Percentiles rank a stretch among this genome's conserved stretches.
These are phyloP conservation scores for Coniochaeta sp. DNA, from an alignment of 2,329 filamentous ascomycete species.

Conservation along the genomic window DNA sequence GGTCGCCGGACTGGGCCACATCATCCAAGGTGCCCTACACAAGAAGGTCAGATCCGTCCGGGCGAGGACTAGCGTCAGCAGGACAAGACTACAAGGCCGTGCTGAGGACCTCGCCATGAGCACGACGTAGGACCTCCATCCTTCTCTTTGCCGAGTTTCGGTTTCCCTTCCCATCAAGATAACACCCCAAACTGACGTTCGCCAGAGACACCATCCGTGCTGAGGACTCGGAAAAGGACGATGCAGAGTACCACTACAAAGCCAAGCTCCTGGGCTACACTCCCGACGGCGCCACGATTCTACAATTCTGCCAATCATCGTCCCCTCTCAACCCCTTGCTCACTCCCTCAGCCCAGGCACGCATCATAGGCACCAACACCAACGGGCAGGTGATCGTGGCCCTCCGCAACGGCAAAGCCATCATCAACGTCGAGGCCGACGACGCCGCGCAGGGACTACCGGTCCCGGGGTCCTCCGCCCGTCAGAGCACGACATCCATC, in stretches of 20 bases:
- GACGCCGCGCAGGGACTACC: not conserved
- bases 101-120: not conserved
- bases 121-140: not conserved
- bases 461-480: not conserved
- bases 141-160: not conserved
- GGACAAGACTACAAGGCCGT: not conserved
- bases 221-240: constrained; percentile 25
- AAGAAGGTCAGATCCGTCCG: constrained; percentile 22
- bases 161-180: not conserved
- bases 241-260: constrained; percentile 18
- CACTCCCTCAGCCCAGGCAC: constrained; percentile 15
- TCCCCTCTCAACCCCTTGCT: not conserved
- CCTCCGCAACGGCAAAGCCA: constrained; percentile 22
- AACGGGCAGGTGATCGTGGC: constrained; percentile 29
- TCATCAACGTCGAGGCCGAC: not conserved
- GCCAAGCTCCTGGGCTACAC: constrained; percentile 36
- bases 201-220: constrained; percentile 10
- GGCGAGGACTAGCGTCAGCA: constrained; percentile 13
- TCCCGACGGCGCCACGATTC: constrained; percentile 35
- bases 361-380: constrained; percentile 28
- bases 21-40: constrained; percentile 32
- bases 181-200: constrained; percentile 7
- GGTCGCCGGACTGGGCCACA: constrained; percentile 44
- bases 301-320: constrained; percentile 25
- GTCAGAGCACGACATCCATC: not conserved